Base-by-base conservation (phyloP, 2,329 filamentous ascomycete species). In the Monosporascus ibericus region DNA sequence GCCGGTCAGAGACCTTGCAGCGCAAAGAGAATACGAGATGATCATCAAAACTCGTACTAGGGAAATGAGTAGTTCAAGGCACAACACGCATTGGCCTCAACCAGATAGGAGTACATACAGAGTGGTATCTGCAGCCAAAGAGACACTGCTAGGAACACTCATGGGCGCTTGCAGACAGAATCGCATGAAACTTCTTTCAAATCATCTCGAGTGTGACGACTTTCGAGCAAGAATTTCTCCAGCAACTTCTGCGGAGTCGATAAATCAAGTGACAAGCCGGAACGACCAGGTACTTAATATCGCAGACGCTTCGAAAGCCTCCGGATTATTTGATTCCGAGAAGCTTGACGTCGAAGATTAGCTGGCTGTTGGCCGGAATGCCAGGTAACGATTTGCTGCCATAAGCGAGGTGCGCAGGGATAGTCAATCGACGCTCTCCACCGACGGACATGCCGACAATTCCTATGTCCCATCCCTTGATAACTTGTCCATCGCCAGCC, bases 381-480 rank as follows among this genome's bases (percentile, higher is more conserved):
- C 88, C 91, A 48, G 90, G 88, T 24, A 88, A 74, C 56, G 80
- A 77, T 76, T 89, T 87, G 75, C 83, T 91, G 73, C 95, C 94
- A 72, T 99, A 99, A 64, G 88, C 95, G 54, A 92, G 84, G 65
- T 87, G 77, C 47, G 94, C 79, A 47, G 95, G 95, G 65, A 99
- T 91, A 58, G 85, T 92, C 65, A 99, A 80, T 62, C 94, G 87
- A 66, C 94, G 90, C 81, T 99, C 95, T 65, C 90, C 91, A 66
- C 94, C 94, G 62, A 92, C 86, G 62, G 86, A 79, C 90, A 99
- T 96, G 73, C 95, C 95, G 62, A 82, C 80, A 63, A 99, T 78
- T 74, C 94, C 94, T 60, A 97, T 83, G 71, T 99, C 95, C 95
- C 94, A 97, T 62, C 94, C 94, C 82, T 95, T 94, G 79, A 99